These are phyloP conservation scores for Rauvolfia tetraphylla DNA, from an alignment of 257 asterid species.

Conservation along the genomic window DNA sequence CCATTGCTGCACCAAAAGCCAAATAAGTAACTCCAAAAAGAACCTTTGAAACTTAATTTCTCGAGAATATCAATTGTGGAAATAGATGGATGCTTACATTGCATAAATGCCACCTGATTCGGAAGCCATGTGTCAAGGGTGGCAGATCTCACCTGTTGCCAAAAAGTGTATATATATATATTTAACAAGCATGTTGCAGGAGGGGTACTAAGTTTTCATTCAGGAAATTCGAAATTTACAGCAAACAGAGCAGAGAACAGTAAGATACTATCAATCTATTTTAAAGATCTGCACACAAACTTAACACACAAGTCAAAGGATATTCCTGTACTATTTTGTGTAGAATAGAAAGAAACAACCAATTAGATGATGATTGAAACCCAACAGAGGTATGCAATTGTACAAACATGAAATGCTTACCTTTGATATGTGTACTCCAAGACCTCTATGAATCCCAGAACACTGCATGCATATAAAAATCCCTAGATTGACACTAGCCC, in stretches of 20 bases:
- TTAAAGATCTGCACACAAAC: not conserved
- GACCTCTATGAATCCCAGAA: conserved; percentile 44
- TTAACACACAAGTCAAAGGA: not conserved
- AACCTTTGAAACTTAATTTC: not conserved
- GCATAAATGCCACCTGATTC: conserved; percentile 39
- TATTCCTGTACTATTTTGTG: not conserved
- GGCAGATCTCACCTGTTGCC: conserved; percentile 41
- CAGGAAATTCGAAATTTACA: not conserved
- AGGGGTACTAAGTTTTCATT: not conserved
- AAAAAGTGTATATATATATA: not conserved
- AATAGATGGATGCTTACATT: conserved; percentile 26
- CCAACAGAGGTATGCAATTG: not conserved
- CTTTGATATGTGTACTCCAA: conserved; percentile 49
- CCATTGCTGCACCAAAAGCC: conserved; percentile 27
- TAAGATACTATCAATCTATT: not conserved
- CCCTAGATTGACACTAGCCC: conserved; percentile 49
- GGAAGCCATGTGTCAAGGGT: conserved; percentile 54
- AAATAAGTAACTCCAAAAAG: conserved; percentile 1
- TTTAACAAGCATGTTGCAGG: not conserved
- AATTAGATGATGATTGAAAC: not conserved
- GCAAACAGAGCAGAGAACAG: not conserved
- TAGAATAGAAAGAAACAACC: not conserved
- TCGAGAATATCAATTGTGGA: not conserved
- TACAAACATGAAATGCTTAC: conserved; percentile 10
- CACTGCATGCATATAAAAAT: conserved; percentile 46